A percentile compares a stretch with the other conserved stretches of the same genome.
Conservation (phyloP, 1,139 yeast genomes). For the Starmera stellimalicola region DNA sequence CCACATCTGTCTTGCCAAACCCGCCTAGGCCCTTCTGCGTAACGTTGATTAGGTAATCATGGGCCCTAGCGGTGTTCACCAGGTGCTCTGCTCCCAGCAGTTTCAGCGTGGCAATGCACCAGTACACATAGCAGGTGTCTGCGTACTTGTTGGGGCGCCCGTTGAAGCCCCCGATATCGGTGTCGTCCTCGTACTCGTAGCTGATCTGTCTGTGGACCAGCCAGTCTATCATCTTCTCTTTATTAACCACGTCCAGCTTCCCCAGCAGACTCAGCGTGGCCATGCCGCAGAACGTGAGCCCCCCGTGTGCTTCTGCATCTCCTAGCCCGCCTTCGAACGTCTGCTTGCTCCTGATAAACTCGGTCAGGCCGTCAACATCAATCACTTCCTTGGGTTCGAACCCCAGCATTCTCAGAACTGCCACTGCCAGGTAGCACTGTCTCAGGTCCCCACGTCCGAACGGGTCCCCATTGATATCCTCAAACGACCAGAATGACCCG, state of each 20-base stretch:
- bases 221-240: slow-evolving; percentile 44
- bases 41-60: slow-evolving; percentile 38
- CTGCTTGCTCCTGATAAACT: slow-evolving; percentile 34
- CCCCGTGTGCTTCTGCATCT: slow-evolving; percentile 73
- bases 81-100: slow-evolving; percentile 23
- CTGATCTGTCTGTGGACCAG: slow-evolving; percentile 53
- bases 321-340: slow-evolving; percentile 67
- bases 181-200: slow-evolving; percentile 15
- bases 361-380: slow-evolving; percentile 29
- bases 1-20: slow-evolving; percentile 57
- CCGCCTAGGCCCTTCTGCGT: slow-evolving; percentile 81
- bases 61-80: slow-evolving; percentile 30
- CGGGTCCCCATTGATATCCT: slow-evolving; percentile 31
- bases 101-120: slow-evolving; percentile 62
- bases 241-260: slow-evolving; percentile 15
- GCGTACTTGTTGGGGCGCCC: slow-evolving; percentile 80
- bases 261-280: slow-evolving; percentile 47
- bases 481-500: slow-evolving; percentile 51
- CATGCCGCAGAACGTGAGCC: slow-evolving; percentile 79
- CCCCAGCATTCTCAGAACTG: slow-evolving; percentile 47
- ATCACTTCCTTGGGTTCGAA: slow-evolving; percentile 28
- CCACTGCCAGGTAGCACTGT: slow-evolving; percentile 64
- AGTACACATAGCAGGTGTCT: slow-evolving; percentile 90
- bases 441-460: slow-evolving; percentile 68
- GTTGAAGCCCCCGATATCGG: slow-evolving; percentile 68